A percentile compares a stretch with the other conserved stretches of the same genome.
Evolutionary conservation across 1,139 yeast genomes (phyloP).

Genomic region (Pichia sp.): DNA sequence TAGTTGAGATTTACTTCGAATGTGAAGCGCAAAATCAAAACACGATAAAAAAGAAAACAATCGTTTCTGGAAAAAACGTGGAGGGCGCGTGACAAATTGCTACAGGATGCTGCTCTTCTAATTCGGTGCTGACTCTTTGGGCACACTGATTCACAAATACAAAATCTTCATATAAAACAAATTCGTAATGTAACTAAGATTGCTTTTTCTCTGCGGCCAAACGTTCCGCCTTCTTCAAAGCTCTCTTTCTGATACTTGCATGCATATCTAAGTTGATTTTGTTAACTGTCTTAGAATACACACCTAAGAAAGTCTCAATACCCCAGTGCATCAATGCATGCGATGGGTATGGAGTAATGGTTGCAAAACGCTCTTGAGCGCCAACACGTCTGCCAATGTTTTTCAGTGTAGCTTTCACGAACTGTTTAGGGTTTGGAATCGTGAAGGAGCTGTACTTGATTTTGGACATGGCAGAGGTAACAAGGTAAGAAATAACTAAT

Average conservation of each 20-base stretch:
- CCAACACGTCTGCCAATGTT: conserved; percentile 82
- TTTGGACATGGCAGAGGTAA: conserved; percentile 94
- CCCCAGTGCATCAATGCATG: conserved; percentile 91
- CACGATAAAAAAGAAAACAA: too few relatives aligned
- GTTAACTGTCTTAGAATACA: conserved; percentile 65
- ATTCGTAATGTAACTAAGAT: neutral
- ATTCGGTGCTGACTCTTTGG: too few relatives aligned
- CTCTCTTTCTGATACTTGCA: conserved; percentile 69
- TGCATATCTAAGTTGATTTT: conserved; percentile 69
- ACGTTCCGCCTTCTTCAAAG: conserved; percentile 70
- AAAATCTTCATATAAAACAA: too few relatives aligned
- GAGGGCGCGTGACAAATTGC: too few relatives aligned
- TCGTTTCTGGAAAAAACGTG: too few relatives aligned
- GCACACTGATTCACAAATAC: too few relatives aligned
- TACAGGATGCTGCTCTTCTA: too few relatives aligned
- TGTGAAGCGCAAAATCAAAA: too few relatives aligned
- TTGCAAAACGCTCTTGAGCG: conserved; percentile 84
- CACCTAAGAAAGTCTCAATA: conserved; percentile 74
- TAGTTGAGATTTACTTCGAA: too few relatives aligned
- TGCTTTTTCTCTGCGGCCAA: conserved; percentile 17
- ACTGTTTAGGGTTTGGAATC: conserved; percentile 76
- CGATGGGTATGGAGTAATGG: conserved; percentile 87
- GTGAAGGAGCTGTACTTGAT: conserved; percentile 64
- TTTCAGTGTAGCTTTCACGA: conserved; percentile 63
- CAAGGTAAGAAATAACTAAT: conserved; percentile 80